phyloP scores from a whole-genome alignment of 208 protist species.

The Herpetomonas samuelpessoai region DNA sequence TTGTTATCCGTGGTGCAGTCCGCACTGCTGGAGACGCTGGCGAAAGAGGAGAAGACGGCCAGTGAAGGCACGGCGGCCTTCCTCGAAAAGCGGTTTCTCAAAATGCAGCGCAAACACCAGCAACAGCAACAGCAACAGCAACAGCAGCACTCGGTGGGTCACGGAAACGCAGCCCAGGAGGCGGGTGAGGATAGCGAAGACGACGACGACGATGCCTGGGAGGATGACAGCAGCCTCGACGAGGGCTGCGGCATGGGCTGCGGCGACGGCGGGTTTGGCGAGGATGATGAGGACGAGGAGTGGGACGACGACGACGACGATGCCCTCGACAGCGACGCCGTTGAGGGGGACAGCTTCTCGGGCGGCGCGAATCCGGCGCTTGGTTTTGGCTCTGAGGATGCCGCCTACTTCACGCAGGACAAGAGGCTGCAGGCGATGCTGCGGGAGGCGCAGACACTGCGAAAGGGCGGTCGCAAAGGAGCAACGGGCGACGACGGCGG shows the following conservation, averaged over 20 bases:
- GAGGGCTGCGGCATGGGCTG: too few relatives aligned
- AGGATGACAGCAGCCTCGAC: too few relatives aligned
- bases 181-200: conserved; percentile 8
- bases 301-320: conserved; percentile 20
- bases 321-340: conserved; percentile 24
- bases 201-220: conserved; percentile 12
- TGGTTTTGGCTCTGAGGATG: too few relatives aligned
- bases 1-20: conserved; percentile 45
- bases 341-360: conserved; percentile 43
- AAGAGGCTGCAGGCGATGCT: too few relatives aligned
- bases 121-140: conserved; percentile 9
- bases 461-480: too few relatives aligned
- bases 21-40: conserved; percentile 38
- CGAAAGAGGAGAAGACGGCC: conserved; percentile 25
- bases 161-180: not conserved
- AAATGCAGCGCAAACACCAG: not conserved
- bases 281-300: conserved; percentile 19
- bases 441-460: too few relatives aligned
- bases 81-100: conserved; percentile 5
- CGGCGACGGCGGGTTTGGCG: too few relatives aligned
- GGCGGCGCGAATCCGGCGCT: too few relatives aligned
- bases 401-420: too few relatives aligned
- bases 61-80: not conserved
- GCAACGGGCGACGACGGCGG: conserved; percentile 32
- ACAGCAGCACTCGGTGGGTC: conserved; percentile 1